A percentile compares a stretch with the other conserved stretches of the same genome.
phyloP scores from a whole-genome alignment of 192 early-diverging fungal genomes.

The Ramicandelaber brevisporus region DNA sequence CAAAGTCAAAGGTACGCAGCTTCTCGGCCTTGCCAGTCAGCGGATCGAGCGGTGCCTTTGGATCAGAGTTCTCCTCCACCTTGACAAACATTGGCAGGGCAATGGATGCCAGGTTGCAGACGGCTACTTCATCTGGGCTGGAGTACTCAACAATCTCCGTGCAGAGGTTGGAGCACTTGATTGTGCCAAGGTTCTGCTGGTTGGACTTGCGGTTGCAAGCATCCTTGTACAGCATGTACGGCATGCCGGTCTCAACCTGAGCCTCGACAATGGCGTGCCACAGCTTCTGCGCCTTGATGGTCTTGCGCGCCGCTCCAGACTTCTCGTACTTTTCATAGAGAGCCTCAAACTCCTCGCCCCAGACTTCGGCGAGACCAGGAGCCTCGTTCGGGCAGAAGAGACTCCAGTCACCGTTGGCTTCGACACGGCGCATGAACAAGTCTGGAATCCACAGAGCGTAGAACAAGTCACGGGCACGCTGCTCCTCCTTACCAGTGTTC shows the following conservation, averaged over 20 bases:
- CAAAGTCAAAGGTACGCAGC: slow-evolving; percentile 47
- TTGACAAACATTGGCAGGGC: slow-evolving; percentile 72
- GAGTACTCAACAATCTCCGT: slow-evolving; percentile 98
- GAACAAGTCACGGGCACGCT: slow-evolving; percentile 87
- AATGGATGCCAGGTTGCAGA: slow-evolving; percentile 91
- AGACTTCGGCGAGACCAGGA: slow-evolving; percentile 68
- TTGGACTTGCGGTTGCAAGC: slow-evolving; percentile 98
- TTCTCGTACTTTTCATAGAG: slow-evolving; percentile 68
- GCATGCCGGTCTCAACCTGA: slow-evolving; percentile 92
- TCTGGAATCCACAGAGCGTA: slow-evolving; percentile 95
- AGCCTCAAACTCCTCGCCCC: slow-evolving; percentile 78
- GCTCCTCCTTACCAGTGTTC: slow-evolving; percentile 97
- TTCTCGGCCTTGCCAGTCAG: slow-evolving; percentile 31
- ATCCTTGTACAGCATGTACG: slow-evolving; percentile 98
- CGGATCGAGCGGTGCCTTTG: slow-evolving; percentile 25
- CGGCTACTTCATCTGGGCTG: slow-evolving; percentile 82
- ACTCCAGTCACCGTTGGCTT: slow-evolving; percentile 76
- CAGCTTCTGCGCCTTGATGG: slow-evolving; percentile 91
- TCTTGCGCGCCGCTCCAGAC: slow-evolving; percentile 59
- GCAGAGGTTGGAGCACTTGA: slow-evolving; percentile 95
- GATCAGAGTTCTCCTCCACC: too few species aligned
- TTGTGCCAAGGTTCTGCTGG: slow-evolving; percentile 96
- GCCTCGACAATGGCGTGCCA: slow-evolving; percentile 92
- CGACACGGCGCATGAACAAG: slow-evolving; percentile 94
- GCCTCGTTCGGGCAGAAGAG: slow-evolving; percentile 90